These are phyloP conservation scores for Akanthomyces lecanii DNA, from an alignment of 2,329 filamentous ascomycete species.

Conservation along the genomic window DNA sequence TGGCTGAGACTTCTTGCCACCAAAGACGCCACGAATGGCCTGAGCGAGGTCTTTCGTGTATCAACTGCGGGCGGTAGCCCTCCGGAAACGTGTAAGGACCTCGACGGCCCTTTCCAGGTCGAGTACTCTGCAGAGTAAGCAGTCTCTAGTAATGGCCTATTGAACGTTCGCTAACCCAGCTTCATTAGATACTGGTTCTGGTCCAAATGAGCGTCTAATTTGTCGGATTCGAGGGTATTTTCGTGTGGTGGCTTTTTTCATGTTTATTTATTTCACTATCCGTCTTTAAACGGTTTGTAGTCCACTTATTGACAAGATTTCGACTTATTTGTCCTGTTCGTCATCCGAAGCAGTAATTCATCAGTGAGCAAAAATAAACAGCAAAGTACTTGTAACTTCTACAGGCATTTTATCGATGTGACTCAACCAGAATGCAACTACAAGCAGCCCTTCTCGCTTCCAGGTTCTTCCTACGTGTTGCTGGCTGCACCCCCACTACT, in stretches of 20 bases:
- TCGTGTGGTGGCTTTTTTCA: not conserved
- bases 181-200: conserved; percentile 8
- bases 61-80: conserved; percentile 77
- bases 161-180: not conserved
- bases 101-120: conserved; percentile 61
- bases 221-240: not conserved
- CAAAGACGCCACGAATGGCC: conserved; percentile 51
- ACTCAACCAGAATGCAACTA: not conserved
- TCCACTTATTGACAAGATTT: not conserved
- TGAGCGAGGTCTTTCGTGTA: conserved; percentile 76
- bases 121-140: conserved; percentile 83
- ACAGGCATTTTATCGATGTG: no score
- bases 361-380: not conserved
- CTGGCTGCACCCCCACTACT: no score
- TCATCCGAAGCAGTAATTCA: not conserved
- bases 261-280: not conserved
- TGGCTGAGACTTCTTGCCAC: conserved; percentile 71
- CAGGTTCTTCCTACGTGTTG: no score
- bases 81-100: conserved; percentile 67
- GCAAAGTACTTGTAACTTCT: no score
- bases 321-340: not conserved
- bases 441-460: no score
- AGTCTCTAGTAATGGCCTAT: conserved; percentile 20
- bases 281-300: not conserved
- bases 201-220: not conserved